Base-by-base conservation (phyloP, 768 basidiomycete species). In the Lentinula guzmanii region DNA sequence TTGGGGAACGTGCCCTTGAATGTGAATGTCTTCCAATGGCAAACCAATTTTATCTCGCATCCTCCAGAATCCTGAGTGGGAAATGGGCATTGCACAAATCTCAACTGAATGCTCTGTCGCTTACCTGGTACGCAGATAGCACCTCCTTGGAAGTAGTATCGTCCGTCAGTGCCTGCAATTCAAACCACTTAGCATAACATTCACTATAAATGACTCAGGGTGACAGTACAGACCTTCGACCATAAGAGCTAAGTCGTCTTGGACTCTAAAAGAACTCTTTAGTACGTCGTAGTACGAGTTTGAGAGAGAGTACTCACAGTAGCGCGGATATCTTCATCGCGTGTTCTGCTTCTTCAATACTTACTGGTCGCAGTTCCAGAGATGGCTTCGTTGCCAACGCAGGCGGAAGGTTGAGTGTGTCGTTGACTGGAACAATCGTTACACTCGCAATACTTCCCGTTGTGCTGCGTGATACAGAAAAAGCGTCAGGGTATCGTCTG, bases 31-130 rank as follows among this genome's bases (percentile, higher is more conserved):
- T 58, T 90, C 85, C 41, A 91, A 74, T 21, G 85, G 77, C 66
- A 86, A 75, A 6, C 90, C 91, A 58, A 89, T 82, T 74, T 91
- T 91, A 72, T 91, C 89, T 64, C 80, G 70, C 74, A 91, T 78
- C 16, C 89, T 79, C 91, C 90, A 91, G 63, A 83, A 86, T 24
- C 90, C 90, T 89, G 67, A 45, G 37, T 63, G 46, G 63, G 60
- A 62, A 6, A 31, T 63, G 4, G 41, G 24, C 9, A 41, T 21
- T 39, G 13, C 55, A 53, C 8, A 31, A 21, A 43, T 63, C 33
- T n/a, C 37, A 58, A 21, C 21, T 39, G 28, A 39, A 28, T 37
- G 63, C n/a, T 18, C 35, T 24, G 35, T 39, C 9, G 31, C 78
- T 63, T 52, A 84, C 87, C 89, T 64, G 86, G 75, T 16, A 87